A percentile compares a stretch with the other conserved stretches of the same genome.
phyloP scores from a whole-genome alignment of 805 yeast genomes.

The Saccharomycopsis sp. region DNA sequence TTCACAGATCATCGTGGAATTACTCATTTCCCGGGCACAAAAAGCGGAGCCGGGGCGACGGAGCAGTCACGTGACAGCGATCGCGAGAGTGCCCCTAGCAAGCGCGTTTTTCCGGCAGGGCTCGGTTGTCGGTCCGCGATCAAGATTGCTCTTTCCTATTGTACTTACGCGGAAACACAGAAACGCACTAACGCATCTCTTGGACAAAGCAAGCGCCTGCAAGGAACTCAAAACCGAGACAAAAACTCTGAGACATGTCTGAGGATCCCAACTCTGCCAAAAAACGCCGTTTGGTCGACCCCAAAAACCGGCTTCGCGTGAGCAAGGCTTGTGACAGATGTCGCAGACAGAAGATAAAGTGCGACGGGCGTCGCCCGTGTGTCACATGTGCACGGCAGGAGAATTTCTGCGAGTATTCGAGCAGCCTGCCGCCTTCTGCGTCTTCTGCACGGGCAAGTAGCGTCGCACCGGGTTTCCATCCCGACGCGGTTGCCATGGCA shows the following conservation, averaged over 20 bases:
- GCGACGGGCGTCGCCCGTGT: slow-evolving; percentile 38
- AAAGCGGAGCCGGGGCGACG: no score
- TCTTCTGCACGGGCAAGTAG: neutral
- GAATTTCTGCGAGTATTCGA: slow-evolving; percentile 29
- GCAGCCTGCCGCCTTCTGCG: neutral
- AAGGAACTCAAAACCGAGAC: no score
- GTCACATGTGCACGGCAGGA: slow-evolving; percentile 33
- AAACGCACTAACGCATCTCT: no score
- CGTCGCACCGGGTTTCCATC: neutral
- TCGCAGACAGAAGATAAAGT: slow-evolving; percentile 38
- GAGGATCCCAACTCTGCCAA: neutral
- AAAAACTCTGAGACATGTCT: neutral
- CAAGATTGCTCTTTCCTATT: neutral
- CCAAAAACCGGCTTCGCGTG: slow-evolving; percentile 30
- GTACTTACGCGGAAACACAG: neutral
- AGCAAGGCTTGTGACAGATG: slow-evolving; percentile 40
- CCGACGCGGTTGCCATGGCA: neutral
- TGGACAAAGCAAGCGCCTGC: no score
- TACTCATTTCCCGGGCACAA: no score
- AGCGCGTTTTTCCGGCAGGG: neutral
- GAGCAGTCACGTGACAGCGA: no score
- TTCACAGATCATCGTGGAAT: no score
- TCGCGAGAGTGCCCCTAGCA: neutral
- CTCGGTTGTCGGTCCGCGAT: neutral
- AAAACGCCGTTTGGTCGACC: slow-evolving; percentile 7